Evolutionary conservation across 2,329 filamentous ascomycete species (phyloP).

Genomic region (Aspergillus alliaceus): DNA sequence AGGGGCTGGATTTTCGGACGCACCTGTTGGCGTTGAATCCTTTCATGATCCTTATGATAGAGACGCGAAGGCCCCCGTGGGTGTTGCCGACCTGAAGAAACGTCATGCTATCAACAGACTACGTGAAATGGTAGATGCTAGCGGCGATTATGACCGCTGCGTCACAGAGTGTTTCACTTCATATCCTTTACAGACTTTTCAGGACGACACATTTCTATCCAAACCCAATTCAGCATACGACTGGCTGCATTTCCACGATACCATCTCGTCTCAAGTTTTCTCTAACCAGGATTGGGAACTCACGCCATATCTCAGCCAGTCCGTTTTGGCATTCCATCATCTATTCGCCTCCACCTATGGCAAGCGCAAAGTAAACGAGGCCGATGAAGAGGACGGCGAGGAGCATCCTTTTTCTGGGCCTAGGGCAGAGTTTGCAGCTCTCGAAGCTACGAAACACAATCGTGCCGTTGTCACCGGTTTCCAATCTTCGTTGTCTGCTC

Average conservation of each 20-base stretch:
- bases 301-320: slow-evolving; percentile 79
- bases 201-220: slow-evolving; percentile 86
- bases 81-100: slow-evolving; percentile 61
- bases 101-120: slow-evolving; percentile 59
- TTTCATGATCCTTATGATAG: slow-evolving; percentile 36
- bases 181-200: slow-evolving; percentile 84
- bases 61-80: slow-evolving; percentile 40
- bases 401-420: slow-evolving; percentile 77
- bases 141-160: slow-evolving; percentile 63
- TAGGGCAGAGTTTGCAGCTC: slow-evolving; percentile 76
- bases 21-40: slow-evolving; percentile 37
- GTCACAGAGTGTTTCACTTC: slow-evolving; percentile 74
- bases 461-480: slow-evolving; percentile 70
- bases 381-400: slow-evolving; percentile 49
- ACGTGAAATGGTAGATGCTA: slow-evolving; percentile 62
- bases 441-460: slow-evolving; percentile 78
- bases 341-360: slow-evolving; percentile 76
- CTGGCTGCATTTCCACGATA: slow-evolving; percentile 93
- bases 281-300: slow-evolving; percentile 92
- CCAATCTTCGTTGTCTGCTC: slow-evolving; percentile 69
- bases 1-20: slow-evolving; percentile 59
- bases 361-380: slow-evolving; percentile 38
- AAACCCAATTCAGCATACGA: slow-evolving; percentile 88
- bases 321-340: slow-evolving; percentile 84
- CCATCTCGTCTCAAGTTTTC: slow-evolving; percentile 74